Base-by-base conservation (phyloP, 176 grass and related monocot species). In the Elymus sibiricus region DNA sequence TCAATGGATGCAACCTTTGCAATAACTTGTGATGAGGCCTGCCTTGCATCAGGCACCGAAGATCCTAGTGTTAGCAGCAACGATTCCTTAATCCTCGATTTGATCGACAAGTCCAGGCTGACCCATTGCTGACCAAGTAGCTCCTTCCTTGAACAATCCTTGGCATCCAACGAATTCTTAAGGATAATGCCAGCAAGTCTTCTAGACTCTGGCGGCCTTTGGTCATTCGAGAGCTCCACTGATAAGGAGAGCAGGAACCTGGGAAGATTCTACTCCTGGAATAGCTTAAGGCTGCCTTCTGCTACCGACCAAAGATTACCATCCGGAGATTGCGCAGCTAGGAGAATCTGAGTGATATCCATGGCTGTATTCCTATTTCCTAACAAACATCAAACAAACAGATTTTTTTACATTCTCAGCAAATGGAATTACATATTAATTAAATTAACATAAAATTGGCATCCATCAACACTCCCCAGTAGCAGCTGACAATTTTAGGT, bases 1-100 rank as follows among this genome's bases (percentile, higher is more conserved):
- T 97, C 95, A 84, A 97, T 94, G 6, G 95, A 91, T 35, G 95
- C 95, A 81, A 97, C 89, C 89, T 94, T 91, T 11, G 95, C 95
- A 91, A 93, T 91, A 47, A 94, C 90, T 88, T 97, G 92, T 17
- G 92, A 92, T 66, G 92, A 97, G 75, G 87, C 91, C 44, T 90
- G 95, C 5, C 95, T 90, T 70, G 92, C 92, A 71, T 93, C 92
- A 89, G 67, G 68, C 3, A 90, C 90, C 1, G 42, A 90, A 63
- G 95, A 97, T 67, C 82, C 88, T 88, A 97, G 87, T 5, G 90
- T 94, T 67, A 77, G 80, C 46, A 97, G 78, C 90, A 97, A 88
- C 8, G 87, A 97, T 65, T 97, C 95, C 77, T 97, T 97, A 42
- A 97, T 93, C 85, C 88, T 91, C 25, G 66, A 61, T 86, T 97